A percentile compares a stretch with the other conserved stretches of the same genome.
Evolutionary conservation across 768 basidiomycete species (phyloP).

Genomic region (Chalciporus piperatus): DNA sequence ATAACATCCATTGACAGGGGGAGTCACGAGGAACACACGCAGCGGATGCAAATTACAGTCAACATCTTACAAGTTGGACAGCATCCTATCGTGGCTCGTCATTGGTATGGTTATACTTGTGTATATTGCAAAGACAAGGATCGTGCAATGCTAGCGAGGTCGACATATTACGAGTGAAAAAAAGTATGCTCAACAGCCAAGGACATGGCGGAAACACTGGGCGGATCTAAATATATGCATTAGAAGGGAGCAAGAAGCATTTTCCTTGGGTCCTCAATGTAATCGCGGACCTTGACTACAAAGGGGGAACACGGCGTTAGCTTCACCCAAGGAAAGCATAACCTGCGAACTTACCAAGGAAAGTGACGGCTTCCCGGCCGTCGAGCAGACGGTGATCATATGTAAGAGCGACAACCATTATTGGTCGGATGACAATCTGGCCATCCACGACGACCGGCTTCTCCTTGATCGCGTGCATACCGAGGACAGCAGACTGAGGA

Average conservation of each 20-base stretch:
- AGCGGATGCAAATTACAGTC: too few species aligned
- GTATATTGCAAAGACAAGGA: background rate
- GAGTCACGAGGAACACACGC: too few species aligned
- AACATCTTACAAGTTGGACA: too few species aligned
- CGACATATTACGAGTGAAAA: constrained; percentile 10
- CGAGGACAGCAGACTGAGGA: constrained; percentile 92
- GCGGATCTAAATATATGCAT: background rate
- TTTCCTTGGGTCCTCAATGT: constrained; percentile 91
- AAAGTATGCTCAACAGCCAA: constrained; percentile 8
- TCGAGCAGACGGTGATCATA: constrained; percentile 97
- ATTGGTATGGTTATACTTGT: background rate
- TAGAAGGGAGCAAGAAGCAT: constrained; percentile 61
- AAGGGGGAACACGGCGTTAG: constrained; percentile 1
- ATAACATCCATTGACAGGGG: too few species aligned
- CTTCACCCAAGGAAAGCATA: background rate
- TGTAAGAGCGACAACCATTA: constrained; percentile 92
- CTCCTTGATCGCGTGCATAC: constrained; percentile 96
- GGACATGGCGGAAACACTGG: background rate
- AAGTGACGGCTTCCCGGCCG: constrained; percentile 93
- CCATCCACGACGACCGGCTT: constrained; percentile 88
- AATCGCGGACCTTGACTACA: constrained; percentile 86
- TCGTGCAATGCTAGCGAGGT: constrained; percentile 4
- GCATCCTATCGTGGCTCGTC: background rate
- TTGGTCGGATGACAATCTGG: constrained; percentile 93
- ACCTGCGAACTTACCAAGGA: constrained; percentile 72